phyloP scores from a whole-genome alignment of 345 rosid species.

The Erodium maritimum region DNA sequence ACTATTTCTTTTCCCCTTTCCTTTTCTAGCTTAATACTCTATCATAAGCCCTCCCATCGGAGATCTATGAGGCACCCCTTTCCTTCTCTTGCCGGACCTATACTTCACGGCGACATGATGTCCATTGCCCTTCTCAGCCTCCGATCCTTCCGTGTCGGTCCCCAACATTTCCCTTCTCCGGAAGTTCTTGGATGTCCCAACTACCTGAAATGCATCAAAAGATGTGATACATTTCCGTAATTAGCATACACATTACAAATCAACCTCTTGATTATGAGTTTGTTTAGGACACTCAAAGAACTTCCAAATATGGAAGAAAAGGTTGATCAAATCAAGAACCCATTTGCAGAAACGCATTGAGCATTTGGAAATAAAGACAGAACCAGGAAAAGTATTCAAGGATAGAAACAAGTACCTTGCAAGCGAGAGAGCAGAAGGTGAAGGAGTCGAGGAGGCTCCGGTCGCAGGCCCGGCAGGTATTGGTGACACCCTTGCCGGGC shows the following conservation, averaged over 20 bases:
- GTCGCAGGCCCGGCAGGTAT: not conserved
- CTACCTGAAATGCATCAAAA: no score
- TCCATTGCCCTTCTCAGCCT: no score
- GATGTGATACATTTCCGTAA: no score
- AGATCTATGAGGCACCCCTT: constrained; percentile 23
- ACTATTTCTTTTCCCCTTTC: not conserved
- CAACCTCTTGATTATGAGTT: not conserved
- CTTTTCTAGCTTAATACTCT: constrained; percentile 9
- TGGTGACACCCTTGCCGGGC: not conserved
- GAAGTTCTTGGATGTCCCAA: no score
- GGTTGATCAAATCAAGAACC: not conserved
- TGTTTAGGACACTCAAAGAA: not conserved
- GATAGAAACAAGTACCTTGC: not conserved
- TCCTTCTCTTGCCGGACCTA: constrained; percentile 19
- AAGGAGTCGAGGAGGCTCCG: not conserved
- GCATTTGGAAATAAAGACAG: no score
- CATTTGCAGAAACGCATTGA: not conserved
- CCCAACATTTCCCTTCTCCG: not conserved
- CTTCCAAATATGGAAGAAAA: no score
- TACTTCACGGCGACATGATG: constrained; percentile 6
- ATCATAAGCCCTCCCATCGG: constrained; percentile 20
- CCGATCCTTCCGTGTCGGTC: constrained; percentile 4
- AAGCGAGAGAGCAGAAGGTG: not conserved
- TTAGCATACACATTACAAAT: no score
- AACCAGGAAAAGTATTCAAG: not conserved